Evolutionary conservation across 208 protist genomes (phyloP), one percentile per base, ranked within the genome.

Genomic region (Acanthamoeba royreba): DNA sequence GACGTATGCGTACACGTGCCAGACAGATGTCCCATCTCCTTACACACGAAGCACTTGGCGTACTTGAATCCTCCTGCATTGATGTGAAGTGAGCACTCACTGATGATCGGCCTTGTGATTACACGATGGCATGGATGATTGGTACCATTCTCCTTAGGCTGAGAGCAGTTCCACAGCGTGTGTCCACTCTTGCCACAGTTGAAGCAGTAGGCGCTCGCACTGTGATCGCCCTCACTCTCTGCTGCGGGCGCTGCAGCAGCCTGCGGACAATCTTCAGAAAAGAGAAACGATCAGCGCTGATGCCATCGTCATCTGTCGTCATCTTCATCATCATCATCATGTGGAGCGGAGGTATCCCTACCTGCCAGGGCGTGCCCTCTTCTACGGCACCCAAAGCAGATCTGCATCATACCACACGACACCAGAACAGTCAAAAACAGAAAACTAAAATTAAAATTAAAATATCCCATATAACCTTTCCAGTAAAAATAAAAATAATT

Each of bases 121-220:
- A n/a, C n/a, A n/a, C n/a, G n/a, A n/a, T n/a, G n/a, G n/a, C n/a
- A n/a, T n/a, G n/a, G n/a, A n/a, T n/a, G n/a, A n/a, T 63, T n/a
- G n/a, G n/a, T n/a, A 89, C 81, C 81, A 33, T 89, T 66, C 35
- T 89, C 81, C 49, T 69, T 89, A 52, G 81, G 81, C 15, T 58
- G 17, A 19, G 49, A 28, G 25, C 81, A 89, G 31, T 89, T 4
- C 53, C 53, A 69, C 15, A 89, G 49, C 28, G 81, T 89, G 49
- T 89, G 81, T 13, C 81, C 81, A 52, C 19, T n/a, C 53, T 89
- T 89, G 81, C 81, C 81, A 33, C 81, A 89, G 81, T 89, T 89
- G 81, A 89, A 89, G 81, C 81, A 89, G 38, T 83, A 83, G n/a
- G n/a, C n/a, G n/a, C n/a, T n/a, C n/a, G n/a, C 55, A 1, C 22